Conservation (phyloP, 2,329 filamentous ascomycete genomes). For the Talaromyces funiculosus region DNA sequence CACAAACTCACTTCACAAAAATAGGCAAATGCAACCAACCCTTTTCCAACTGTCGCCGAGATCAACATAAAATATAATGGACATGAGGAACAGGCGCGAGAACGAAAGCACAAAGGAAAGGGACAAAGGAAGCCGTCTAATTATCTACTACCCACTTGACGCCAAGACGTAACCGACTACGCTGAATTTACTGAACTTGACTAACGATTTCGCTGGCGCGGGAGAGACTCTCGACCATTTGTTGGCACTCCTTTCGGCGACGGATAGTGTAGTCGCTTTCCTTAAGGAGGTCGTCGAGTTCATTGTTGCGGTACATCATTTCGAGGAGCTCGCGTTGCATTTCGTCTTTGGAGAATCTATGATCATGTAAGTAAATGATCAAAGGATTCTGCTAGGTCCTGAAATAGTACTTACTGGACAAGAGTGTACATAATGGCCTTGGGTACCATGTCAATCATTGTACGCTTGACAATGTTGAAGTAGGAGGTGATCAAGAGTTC, state of each 20-base stretch:
- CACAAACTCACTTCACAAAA: neutral
- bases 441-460: conserved; percentile 99
- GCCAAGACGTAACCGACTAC: neutral
- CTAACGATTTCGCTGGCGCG: conserved; percentile 95
- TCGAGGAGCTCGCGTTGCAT: conserved; percentile 97
- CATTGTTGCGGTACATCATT: conserved; percentile 90
- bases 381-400: neutral
- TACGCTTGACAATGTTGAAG: conserved; percentile 95
- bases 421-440: conserved; percentile 98
- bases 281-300: conserved; percentile 90
- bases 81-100: conserved; percentile 6
- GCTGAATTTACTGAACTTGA: conserved; percentile 52
- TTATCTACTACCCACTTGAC: conserved; percentile 5
- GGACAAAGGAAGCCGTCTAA: conserved; percentile 9
- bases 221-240: conserved; percentile 92
- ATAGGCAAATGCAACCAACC: conserved; percentile 5
- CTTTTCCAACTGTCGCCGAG: conserved; percentile 13
- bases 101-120: neutral
- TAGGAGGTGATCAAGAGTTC: conserved; percentile 94
- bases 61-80: neutral
- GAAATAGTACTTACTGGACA: conserved; percentile 67
- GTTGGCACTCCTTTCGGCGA: conserved; percentile 93
- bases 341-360: conserved; percentile 82
- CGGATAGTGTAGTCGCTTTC: conserved; percentile 96
- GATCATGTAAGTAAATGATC: conserved; percentile 5